Conservation (phyloP, 1,139 yeast species). For the Sugiyamaella grinbergsii region DNA sequence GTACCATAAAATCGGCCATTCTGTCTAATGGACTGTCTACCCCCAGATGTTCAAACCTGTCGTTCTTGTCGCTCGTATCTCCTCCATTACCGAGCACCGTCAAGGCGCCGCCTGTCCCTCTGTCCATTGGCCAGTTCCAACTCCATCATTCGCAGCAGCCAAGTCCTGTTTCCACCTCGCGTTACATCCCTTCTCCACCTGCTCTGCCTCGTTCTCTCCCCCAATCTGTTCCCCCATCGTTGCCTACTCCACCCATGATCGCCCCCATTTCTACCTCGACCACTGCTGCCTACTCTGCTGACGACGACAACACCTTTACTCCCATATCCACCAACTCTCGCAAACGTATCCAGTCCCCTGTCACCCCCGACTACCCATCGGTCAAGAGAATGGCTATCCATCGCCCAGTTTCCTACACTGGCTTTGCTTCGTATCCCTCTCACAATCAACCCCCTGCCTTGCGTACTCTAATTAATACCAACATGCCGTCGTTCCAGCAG, state of each 20-base stretch:
- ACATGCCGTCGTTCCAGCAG: conserved; percentile 13
- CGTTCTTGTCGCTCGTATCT: conserved; percentile 10
- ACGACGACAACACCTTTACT: background rate
- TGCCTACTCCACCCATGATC: conserved; percentile 9
- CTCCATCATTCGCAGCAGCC: conserved; percentile 4
- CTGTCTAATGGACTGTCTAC: too few relatives aligned
- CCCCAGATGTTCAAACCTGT: conserved; percentile 7
- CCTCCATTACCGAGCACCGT: conserved; percentile 11
- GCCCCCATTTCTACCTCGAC: background rate
- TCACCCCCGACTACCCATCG: conserved; percentile 2
- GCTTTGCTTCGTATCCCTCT: background rate
- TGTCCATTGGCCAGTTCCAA: conserved; percentile 1
- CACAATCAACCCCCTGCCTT: conserved; percentile 12
- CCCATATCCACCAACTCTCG: conserved; percentile 2
- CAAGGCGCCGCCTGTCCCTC: conserved; percentile 1
- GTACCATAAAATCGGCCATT: too few relatives aligned
- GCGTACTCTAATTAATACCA: conserved; percentile 13
- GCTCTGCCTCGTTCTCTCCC: background rate
- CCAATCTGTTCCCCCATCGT: background rate
- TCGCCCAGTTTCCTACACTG: background rate
- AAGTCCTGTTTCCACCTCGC: background rate
- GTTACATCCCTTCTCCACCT: background rate
- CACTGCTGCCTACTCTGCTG: conserved; percentile 1
- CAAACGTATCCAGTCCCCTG: conserved; percentile 5
- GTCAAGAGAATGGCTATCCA: conserved; percentile 1